Base-by-base conservation (phyloP, 352 stramenopile species). In the Pythium scleroteichum region DNA sequence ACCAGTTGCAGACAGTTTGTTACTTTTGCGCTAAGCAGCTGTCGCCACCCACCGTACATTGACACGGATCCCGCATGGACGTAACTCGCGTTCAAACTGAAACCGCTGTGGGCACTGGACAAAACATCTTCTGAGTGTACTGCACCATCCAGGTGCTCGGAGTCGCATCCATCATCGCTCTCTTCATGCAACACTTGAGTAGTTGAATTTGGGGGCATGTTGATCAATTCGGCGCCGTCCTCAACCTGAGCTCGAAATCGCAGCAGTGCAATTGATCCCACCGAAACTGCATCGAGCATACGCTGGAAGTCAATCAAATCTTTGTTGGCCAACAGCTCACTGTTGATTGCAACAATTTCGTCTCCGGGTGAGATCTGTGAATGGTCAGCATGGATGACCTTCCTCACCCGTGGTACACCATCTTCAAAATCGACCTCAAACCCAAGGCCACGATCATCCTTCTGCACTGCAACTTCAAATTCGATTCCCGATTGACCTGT, bases 11-110 rank as follows among this genome's bases (percentile, higher is more conserved):
- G 45, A 42, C 62, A 68, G 1, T 58, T n/a, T 1, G 64, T 64
- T 14, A 72, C 70, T 62, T 76, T 66, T 22, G 63, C 57, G 14
- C 74, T 68, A 22, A 85, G 50, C 14, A 88, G 44, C 38, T 79
- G 69, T 17, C 58, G 71, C 85, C 85, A 95, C 0, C 82, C 85
- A 22, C 84, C 85, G 65, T 92, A 93, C 54, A 87, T 87, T 19
- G 77, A 88, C 10, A 95, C 78, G 1, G 76, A 76, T 0, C 78
- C 82, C 38, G 79, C 82, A 32, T 86, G 73, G 50, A 92, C 71
- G 20, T 88, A 63, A 26, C 71, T 68, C 12, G 59, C 32, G 38
- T 78, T 65, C 14, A 64, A 50, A 47, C 56, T 68, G 39, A 74
- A 73, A 24, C 75, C 53, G 27, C 66, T 71, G 10, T 75, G 65